Evolutionary conservation across 2,329 filamentous ascomycete species (phyloP), one percentile per base, ranked within the genome.

Genomic region (Trichoderma pleuroti): DNA sequence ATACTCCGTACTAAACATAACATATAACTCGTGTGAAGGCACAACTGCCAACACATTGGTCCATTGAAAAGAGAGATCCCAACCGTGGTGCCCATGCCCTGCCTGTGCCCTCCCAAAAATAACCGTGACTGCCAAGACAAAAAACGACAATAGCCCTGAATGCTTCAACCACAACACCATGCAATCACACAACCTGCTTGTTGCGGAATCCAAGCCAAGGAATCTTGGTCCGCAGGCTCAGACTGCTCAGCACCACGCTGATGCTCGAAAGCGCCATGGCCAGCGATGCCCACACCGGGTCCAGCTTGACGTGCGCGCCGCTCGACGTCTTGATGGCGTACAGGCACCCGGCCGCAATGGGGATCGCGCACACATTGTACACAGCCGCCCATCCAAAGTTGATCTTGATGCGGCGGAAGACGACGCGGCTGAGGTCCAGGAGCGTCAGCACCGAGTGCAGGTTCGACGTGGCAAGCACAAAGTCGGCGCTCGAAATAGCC

Each of bases 181-280:
- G n/a, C 8, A 42, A 62, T 63, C 26, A 72, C 18, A 52, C 21
- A 61, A 56, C 14, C 28, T 72, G 67, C 61, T 67, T 70, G n/a
- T 70, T 70, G n/a, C 68, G 71, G 39, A 85, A 87, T 2, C 85
- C 84, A 11, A 86, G 42, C 26, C 80, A 75, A 10, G 83, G 82
- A 12, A 86, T 71, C 62, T 78, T 73, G 68, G 79, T 86, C 78
- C 90, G 87, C 82, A 98, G 80, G 63, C 90, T 85, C 76, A 97
- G 81, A 82, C 92, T 95, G 79, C 93, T 97, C 77, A 88, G 82
- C 64, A 98, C 92, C 59, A 98, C 94, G 77, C 92, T 96, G 74
- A 98, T 90, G 80, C 92, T 95, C 80, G 94, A 97, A 79, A 94
- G 81, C 30, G 95, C 95, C 95, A 98, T 98, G 1, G 94, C 94